phyloP scores from a whole-genome alignment of 164 flowering plant genomes.

The Santalum album region DNA sequence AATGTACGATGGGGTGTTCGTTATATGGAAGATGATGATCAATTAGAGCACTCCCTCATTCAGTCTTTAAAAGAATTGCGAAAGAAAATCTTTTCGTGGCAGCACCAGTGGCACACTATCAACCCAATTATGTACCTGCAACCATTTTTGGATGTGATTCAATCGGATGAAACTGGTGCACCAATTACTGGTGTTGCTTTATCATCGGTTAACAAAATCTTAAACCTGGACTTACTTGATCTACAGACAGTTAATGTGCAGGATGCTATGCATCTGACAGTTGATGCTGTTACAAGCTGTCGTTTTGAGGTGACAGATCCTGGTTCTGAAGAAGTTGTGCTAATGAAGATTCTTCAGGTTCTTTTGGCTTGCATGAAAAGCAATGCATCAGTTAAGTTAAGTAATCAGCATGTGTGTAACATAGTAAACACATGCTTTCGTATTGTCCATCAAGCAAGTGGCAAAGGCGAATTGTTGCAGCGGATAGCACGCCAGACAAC shows the following conservation, averaged over 20 bases:
- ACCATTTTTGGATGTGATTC: slow-evolving; percentile 44
- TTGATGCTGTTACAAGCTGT: slow-evolving; percentile 49
- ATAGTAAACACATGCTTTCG: slow-evolving; percentile 47
- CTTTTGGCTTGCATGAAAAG: slow-evolving; percentile 47
- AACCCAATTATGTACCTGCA: slow-evolving; percentile 21
- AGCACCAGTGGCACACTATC: neutral
- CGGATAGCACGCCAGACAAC: slow-evolving; percentile 47
- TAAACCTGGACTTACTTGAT: slow-evolving; percentile 33
- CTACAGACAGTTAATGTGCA: slow-evolving; percentile 28
- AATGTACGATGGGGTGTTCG: neutral
- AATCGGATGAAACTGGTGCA: slow-evolving; percentile 50
- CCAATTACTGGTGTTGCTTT: slow-evolving; percentile 44
- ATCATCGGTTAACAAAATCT: slow-evolving; percentile 37
- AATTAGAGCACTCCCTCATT: slow-evolving; percentile 3
- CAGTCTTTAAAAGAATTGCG: neutral
- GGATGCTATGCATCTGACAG: slow-evolving; percentile 33
- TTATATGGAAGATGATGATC: neutral
- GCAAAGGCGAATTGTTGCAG: slow-evolving; percentile 44
- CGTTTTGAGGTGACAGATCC: slow-evolving; percentile 53
- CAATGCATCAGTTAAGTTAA: slow-evolving; percentile 31
- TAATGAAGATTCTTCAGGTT: slow-evolving; percentile 48
- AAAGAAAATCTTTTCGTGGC: neutral
- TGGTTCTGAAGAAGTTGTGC: slow-evolving; percentile 42
- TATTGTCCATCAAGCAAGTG: slow-evolving; percentile 43
- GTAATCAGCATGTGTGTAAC: slow-evolving; percentile 48